phyloP scores from a whole-genome alignment of 2,329 filamentous ascomycete species.

The Trichoderma sp. region DNA sequence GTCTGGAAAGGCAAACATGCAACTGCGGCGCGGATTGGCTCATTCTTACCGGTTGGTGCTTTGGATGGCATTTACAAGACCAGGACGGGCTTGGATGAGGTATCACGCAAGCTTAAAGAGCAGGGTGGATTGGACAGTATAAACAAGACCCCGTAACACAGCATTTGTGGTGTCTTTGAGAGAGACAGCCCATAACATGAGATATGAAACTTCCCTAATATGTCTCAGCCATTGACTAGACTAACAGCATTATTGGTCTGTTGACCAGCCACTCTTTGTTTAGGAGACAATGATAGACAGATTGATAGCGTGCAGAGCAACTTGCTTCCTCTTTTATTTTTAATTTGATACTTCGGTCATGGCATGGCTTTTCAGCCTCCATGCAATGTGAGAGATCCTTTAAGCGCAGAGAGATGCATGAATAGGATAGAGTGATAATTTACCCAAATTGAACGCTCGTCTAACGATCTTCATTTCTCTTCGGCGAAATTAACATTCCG shows the following conservation, averaged over 20 bases:
- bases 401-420: background rate
- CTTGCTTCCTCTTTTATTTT: background rate
- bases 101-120: background rate
- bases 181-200: background rate
- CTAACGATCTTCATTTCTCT: background rate
- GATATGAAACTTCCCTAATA: background rate
- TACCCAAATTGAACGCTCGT: background rate
- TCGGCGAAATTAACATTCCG: background rate
- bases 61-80: background rate
- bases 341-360: background rate
- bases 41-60: slow-evolving; percentile 1
- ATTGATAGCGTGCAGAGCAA: background rate
- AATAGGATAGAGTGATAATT: background rate
- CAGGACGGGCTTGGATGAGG: background rate
- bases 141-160: background rate
- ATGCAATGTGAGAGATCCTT: background rate
- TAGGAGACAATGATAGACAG: background rate
- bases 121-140: background rate
- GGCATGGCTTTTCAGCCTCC: background rate
- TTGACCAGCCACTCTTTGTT: background rate
- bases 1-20: slow-evolving; percentile 11
- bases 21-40: background rate
- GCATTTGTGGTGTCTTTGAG: background rate
- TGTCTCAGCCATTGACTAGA: background rate
- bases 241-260: background rate